Evolutionary conservation across 1,284 basidiomycete species (phyloP).

Genomic region (Ustilago curta): DNA sequence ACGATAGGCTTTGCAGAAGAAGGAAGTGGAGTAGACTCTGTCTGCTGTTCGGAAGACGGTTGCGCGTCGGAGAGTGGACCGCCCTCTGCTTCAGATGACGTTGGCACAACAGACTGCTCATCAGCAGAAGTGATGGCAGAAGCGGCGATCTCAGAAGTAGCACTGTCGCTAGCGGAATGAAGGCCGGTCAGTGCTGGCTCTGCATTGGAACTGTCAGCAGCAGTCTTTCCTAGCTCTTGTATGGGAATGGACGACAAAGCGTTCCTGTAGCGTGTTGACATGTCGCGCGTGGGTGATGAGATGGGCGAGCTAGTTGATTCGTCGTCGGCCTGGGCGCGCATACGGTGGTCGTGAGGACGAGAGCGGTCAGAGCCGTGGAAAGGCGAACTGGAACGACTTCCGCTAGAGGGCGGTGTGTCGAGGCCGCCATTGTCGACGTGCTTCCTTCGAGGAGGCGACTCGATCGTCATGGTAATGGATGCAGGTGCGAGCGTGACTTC

Average conservation of each 20-base stretch:
- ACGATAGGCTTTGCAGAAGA: conserved; percentile 6
- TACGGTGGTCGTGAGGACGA: conserved; percentile 20
- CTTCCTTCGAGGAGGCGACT: conserved; percentile 48
- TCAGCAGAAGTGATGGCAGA: conserved; percentile 1
- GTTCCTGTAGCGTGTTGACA: conserved; percentile 27
- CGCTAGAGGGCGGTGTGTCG: conserved; percentile 52
- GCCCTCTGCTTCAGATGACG: not conserved
- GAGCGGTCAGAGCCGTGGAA: conserved; percentile 30
- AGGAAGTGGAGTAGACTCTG: not conserved
- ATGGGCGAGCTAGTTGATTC: conserved; percentile 54
- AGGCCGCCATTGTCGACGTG: conserved; percentile 37
- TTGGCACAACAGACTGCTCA: not conserved
- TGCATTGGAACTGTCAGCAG: not conserved
- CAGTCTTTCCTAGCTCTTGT: conserved; percentile 15
- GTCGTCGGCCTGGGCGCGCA: conserved; percentile 19
- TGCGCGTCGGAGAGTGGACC: not conserved
- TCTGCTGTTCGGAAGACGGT: not conserved
- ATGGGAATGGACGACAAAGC: conserved; percentile 11
- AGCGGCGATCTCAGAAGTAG: conserved; percentile 5
- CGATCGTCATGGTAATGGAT: conserved; percentile 16
- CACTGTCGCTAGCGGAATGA: not conserved
- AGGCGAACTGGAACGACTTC: conserved; percentile 46
- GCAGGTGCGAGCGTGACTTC: conserved; percentile 11
- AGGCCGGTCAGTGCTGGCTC: not conserved
- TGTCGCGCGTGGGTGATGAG: conserved; percentile 46